Conservation (phyloP, 306 rosid species). For the Lupinus albus region DNA sequence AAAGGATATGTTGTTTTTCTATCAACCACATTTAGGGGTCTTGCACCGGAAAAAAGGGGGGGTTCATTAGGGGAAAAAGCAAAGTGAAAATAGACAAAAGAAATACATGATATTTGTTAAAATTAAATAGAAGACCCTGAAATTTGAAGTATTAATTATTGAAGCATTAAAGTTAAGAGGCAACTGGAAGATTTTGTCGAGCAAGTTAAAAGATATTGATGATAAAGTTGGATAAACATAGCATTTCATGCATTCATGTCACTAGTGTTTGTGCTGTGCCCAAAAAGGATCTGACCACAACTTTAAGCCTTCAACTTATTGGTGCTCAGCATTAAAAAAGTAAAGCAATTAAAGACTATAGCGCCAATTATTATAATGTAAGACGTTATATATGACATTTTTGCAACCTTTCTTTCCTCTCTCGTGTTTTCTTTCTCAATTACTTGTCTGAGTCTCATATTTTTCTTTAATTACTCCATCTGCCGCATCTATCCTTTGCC, state of each 20-base stretch:
- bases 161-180: conserved; percentile 58
- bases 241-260: conserved; percentile 51
- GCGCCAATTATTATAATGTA: conserved; percentile 38
- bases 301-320: conserved; percentile 50
- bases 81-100: conserved; percentile 49
- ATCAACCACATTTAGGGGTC: conserved; percentile 52
- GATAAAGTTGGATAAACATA: conserved; percentile 62
- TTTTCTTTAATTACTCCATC: conserved; percentile 37
- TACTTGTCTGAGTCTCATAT: conserved; percentile 29
- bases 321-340: conserved; percentile 37
- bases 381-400: conserved; percentile 41
- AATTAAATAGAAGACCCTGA: conserved; percentile 38
- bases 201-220: conserved; percentile 40
- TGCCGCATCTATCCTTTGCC: conserved; percentile 37
- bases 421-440: conserved; percentile 41
- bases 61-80: conserved; percentile 43
- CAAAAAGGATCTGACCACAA: conserved; percentile 54
- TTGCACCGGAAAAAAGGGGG: conserved; percentile 51
- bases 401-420: conserved; percentile 43
- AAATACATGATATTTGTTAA: conserved; percentile 42
- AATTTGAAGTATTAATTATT: conserved; percentile 49
- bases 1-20: conserved; percentile 50
- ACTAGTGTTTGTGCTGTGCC: conserved; percentile 49
- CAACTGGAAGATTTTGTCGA: conserved; percentile 57
- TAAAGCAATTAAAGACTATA: conserved; percentile 45